Evolutionary conservation across 2,329 filamentous ascomycete genomes (phyloP), one percentile per base, ranked within the genome.

Genomic region (Cryphonectria japonica): DNA sequence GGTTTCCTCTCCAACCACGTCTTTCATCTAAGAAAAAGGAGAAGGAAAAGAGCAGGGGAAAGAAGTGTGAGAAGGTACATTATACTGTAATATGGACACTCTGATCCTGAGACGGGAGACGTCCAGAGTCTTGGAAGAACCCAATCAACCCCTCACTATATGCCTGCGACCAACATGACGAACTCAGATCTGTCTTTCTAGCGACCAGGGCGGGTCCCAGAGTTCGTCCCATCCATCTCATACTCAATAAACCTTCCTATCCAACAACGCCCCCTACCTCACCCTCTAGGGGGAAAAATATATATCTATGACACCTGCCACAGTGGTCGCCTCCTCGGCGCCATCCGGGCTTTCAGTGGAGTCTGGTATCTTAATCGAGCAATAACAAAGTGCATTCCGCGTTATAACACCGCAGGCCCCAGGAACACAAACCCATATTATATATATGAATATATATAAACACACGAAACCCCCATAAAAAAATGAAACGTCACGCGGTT

Each of bases 401-500:
- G 29, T 4, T 43, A 41, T 7, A n/a, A 65, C 61, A 59, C 46
- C 46, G 3, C 14, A 59, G 37, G 32, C 54, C 54, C 29, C 63
- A 43, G 22, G 43, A 37, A 54, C 22, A 26, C 9, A 19, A 32
- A 9, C 34, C 32, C 7, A 61, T 16, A 39, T 9, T 39, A 39
- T 39, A 39, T 39, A 11, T 39, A 1, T 11, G 9, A 11, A 2
- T 39, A 39, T 39, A 11, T 39, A 11, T 11, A 39, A 9, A 39
- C 37, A 39, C 2, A 39, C 37, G 37, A 39, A 39, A 11, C 37
- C 37, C 9, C 9, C 8, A 39, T 39, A 11, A 41, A 41, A 54
- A 37, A 46, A 68, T 1, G 46, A 65, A 62, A 22, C 4, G 5
- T 69, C 70, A 73, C 37, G 59, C 75, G 67, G 76, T 80, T 75